phyloP scores from a whole-genome alignment of 1,284 basidiomycete genomes.

The Boletus holoroseus region DNA sequence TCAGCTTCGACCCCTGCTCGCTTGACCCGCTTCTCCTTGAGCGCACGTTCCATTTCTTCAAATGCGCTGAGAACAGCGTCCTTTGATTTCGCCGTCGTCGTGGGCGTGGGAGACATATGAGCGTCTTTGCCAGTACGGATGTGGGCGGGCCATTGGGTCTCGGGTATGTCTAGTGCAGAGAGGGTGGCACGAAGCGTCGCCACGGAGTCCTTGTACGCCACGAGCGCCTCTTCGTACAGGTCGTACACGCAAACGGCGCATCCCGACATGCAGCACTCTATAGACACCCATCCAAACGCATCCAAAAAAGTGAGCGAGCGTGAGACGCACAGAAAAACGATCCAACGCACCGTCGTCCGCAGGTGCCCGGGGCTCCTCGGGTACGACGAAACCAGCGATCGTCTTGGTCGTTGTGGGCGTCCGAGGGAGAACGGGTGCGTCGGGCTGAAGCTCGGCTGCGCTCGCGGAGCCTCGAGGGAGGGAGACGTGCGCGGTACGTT shows the following conservation, averaged over 20 bases:
- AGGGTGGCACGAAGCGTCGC: conserved; percentile 49
- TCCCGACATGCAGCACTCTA: conserved; percentile 93
- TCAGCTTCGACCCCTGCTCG: conserved; percentile 26
- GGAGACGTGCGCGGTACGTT: conserved; percentile 26
- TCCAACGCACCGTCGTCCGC: conserved; percentile 49
- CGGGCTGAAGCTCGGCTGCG: neutral
- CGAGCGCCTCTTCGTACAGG: conserved; percentile 73
- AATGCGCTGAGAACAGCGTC: conserved; percentile 51
- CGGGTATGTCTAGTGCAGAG: conserved; percentile 44
- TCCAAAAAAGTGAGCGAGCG: too few relatives aligned
- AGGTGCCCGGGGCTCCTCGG: conserved; percentile 54
- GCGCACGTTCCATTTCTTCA: conserved; percentile 56
- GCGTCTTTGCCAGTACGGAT: conserved; percentile 27
- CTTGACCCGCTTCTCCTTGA: conserved; percentile 42
- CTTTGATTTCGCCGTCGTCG: conserved; percentile 25
- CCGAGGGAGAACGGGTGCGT: neutral
- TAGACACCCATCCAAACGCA: neutral
- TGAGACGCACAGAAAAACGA: neutral
- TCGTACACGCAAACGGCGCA: conserved; percentile 88
- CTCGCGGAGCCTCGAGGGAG: conserved; percentile 6
- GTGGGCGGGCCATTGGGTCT: conserved; percentile 59
- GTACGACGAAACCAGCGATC: conserved; percentile 49
- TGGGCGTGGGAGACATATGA: neutral
- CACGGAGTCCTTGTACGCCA: conserved; percentile 59
- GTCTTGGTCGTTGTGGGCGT: conserved; percentile 24